Conservation (phyloP, 1,139 yeast genomes). For the Geotrichum europaeum region DNA sequence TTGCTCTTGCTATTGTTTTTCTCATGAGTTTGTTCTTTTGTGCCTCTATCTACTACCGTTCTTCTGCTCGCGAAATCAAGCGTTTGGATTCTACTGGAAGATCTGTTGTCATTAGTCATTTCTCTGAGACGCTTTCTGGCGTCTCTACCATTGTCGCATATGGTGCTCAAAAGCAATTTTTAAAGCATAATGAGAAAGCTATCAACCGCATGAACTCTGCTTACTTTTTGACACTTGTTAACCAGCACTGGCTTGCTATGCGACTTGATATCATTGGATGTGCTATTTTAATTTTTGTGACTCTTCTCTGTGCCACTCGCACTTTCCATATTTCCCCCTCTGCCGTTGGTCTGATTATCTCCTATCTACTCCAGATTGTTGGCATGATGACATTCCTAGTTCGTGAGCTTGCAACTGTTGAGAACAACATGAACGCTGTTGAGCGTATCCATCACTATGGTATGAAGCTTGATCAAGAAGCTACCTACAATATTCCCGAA, state of each 20-base stretch:
- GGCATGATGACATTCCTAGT: slow-evolving; percentile 34
- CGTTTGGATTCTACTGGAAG: slow-evolving; percentile 72
- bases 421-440: slow-evolving; percentile 77
- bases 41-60: slow-evolving; percentile 59
- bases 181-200: slow-evolving; percentile 43
- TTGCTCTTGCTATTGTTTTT: slow-evolving; percentile 62
- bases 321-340: slow-evolving; percentile 59
- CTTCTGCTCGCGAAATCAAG: slow-evolving; percentile 73
- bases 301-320: slow-evolving; percentile 56
- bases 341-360: slow-evolving; percentile 62
- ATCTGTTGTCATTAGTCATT: slow-evolving; percentile 69
- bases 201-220: slow-evolving; percentile 67
- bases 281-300: slow-evolving; percentile 40
- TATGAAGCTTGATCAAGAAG: slow-evolving; percentile 59
- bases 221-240: slow-evolving; percentile 55
- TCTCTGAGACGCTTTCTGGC: slow-evolving; percentile 69
- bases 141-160: slow-evolving; percentile 64
- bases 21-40: slow-evolving; percentile 42
- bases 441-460: slow-evolving; percentile 75
- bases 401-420: slow-evolving; percentile 57
- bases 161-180: slow-evolving; percentile 43
- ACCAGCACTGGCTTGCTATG: slow-evolving; percentile 72
- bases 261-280: slow-evolving; percentile 53
- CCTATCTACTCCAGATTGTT: slow-evolving; percentile 35
- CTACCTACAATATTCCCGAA: slow-evolving; percentile 44